A percentile compares a stretch with the other conserved stretches of the same genome.
Conservation (phyloP, 2,329 filamentous ascomycete species). For the Ceratocystis ficicola region DNA sequence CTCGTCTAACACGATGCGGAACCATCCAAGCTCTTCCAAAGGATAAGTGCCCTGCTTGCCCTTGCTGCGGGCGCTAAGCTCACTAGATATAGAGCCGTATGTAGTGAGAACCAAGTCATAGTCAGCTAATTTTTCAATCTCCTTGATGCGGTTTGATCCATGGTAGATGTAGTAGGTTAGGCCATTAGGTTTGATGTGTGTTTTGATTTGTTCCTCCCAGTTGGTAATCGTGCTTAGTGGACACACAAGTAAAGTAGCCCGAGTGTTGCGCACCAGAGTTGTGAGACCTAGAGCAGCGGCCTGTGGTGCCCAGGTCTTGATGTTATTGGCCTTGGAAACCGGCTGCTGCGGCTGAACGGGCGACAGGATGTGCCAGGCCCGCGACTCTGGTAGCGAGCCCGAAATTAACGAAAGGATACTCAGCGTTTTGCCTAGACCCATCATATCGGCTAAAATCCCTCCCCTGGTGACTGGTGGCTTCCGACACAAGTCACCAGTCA, state of each 20-base stretch:
- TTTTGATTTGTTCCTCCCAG: conserved; percentile 84
- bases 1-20: conserved; percentile 86
- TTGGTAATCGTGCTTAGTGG: conserved; percentile 86
- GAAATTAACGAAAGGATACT: conserved; percentile 71
- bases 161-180: conserved; percentile 78
- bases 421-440: conserved; percentile 78
- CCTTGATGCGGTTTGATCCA: conserved; percentile 60
- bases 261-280: conserved; percentile 52
- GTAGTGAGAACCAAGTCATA: conserved; percentile 86
- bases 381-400: conserved; percentile 50
- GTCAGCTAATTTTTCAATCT: conserved; percentile 52
- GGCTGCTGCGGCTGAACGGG: conserved; percentile 40
- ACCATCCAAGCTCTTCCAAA: conserved; percentile 73
- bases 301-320: conserved; percentile 27
- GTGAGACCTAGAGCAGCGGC: conserved; percentile 37
- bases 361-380: conserved; percentile 44
- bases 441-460: conserved; percentile 72
- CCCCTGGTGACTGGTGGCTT: conserved; percentile 52
- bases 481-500: conserved; percentile 57
- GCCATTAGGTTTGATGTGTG: conserved; percentile 55
- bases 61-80: conserved; percentile 54
- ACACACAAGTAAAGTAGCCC: conserved; percentile 73
- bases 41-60: conserved; percentile 50
- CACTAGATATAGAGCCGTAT: conserved; percentile 75
- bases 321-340: conserved; percentile 30